Conservation (phyloP, 2,329 filamentous ascomycete species). For the Fulvia fulva region DNA sequence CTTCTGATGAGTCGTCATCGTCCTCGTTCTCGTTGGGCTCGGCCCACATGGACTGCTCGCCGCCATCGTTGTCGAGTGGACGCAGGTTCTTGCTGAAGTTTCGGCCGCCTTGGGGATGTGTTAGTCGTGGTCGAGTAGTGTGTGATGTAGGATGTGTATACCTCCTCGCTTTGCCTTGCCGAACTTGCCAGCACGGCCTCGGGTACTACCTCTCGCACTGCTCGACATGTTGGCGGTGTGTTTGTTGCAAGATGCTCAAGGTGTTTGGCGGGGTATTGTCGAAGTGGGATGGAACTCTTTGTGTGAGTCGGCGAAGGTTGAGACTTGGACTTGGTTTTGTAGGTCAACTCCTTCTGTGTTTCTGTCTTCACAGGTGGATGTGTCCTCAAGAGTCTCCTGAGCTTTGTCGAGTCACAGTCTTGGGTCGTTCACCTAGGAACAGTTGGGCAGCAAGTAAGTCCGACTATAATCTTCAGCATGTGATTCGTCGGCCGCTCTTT, state of each 20-base stretch:
- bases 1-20: slow-evolving; percentile 48
- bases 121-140: slow-evolving; percentile 14
- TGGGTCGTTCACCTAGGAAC: background rate
- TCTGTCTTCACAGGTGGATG: background rate
- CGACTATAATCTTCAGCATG: background rate
- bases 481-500: slow-evolving; percentile 1
- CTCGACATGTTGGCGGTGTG: slow-evolving; percentile 47
- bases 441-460: background rate
- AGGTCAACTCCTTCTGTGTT: background rate
- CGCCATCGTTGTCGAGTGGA: slow-evolving; percentile 84
- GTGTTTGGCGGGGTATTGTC: background rate
- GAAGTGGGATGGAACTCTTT: background rate
- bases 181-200: slow-evolving; percentile 89
- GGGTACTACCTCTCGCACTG: slow-evolving; percentile 32
- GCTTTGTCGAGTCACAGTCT: slow-evolving; percentile 2
- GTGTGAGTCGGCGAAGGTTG: background rate
- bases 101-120: slow-evolving; percentile 67
- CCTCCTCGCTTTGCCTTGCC: slow-evolving; percentile 90
- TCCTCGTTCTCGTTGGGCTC: slow-evolving; percentile 49
- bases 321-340: background rate
- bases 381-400: background rate
- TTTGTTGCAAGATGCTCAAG: slow-evolving; percentile 13
- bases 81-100: slow-evolving; percentile 90
- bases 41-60: slow-evolving; percentile 84
- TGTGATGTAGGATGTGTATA: slow-evolving; percentile 43